phyloP scores from a whole-genome alignment of 2,329 filamentous ascomycete species.

The Amylocarpus encephaloides region DNA sequence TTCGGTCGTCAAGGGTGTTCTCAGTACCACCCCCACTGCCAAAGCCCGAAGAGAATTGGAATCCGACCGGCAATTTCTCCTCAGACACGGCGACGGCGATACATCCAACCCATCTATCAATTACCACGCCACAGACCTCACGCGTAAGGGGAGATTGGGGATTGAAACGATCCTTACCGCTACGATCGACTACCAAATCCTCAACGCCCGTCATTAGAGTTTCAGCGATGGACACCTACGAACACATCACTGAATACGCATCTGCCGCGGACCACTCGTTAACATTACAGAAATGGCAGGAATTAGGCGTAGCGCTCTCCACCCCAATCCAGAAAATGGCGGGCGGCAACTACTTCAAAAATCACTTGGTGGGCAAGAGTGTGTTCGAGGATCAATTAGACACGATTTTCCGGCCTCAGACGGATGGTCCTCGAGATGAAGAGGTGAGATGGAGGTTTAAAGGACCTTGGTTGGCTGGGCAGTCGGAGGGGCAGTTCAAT shows the following conservation, averaged over 20 bases:
- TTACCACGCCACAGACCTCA: slow-evolving; percentile 69
- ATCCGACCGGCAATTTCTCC: slow-evolving; percentile 40
- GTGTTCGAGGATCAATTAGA: slow-evolving; percentile 56
- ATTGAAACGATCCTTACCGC: slow-evolving; percentile 75
- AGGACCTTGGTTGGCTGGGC: slow-evolving; percentile 60
- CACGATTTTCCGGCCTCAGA: slow-evolving; percentile 37
- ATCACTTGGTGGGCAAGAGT: slow-evolving; percentile 34
- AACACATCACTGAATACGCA: slow-evolving; percentile 84
- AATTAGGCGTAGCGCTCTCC: slow-evolving; percentile 68
- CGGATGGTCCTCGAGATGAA: slow-evolving; percentile 28
- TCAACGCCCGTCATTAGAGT: slow-evolving; percentile 72
- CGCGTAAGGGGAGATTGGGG: slow-evolving; percentile 83
- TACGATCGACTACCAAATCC: slow-evolving; percentile 65
- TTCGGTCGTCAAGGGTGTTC: slow-evolving; percentile 86
- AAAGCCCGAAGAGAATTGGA: slow-evolving; percentile 46
- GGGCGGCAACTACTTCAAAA: slow-evolving; percentile 2
- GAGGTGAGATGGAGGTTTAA: slow-evolving; percentile 59
- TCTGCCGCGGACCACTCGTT: slow-evolving; percentile 76
- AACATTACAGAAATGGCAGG: slow-evolving; percentile 79
- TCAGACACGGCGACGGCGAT: slow-evolving; percentile 68
- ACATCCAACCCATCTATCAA: slow-evolving; percentile 76
- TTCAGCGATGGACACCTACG: slow-evolving; percentile 72
- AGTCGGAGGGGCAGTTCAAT: slow-evolving; percentile 55
- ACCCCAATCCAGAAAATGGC: slow-evolving; percentile 35
- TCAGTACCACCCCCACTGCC: slow-evolving; percentile 73